These are phyloP conservation scores for Neurospora sp. DNA, from an alignment of 2,329 filamentous ascomycete genomes.

Conservation along the genomic window DNA sequence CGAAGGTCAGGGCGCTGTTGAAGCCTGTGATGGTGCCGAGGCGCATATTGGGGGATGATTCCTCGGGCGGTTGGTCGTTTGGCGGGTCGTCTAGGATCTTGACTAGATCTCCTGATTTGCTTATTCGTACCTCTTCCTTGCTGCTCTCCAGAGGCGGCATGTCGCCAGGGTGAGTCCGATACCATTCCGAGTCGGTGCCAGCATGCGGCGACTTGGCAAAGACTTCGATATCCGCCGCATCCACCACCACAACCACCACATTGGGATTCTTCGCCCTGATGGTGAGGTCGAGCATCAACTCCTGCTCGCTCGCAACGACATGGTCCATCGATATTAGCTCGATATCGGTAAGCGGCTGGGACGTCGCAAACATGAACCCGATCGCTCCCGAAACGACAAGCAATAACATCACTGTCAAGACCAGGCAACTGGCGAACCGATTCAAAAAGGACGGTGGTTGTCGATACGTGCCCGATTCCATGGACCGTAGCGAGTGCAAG, in stretches of 20 bases:
- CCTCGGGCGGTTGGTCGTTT: constrained; percentile 53
- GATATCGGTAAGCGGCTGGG: constrained; percentile 74
- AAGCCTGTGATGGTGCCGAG: constrained; percentile 83
- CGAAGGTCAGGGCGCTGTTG: constrained; percentile 80
- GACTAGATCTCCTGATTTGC: background rate
- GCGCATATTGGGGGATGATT: constrained; percentile 70
- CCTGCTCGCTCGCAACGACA: constrained; percentile 85
- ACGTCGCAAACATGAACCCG: constrained; percentile 83
- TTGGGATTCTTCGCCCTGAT: constrained; percentile 90
- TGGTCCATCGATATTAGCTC: constrained; percentile 74
- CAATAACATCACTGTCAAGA: constrained; percentile 72
- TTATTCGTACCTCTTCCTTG: background rate
- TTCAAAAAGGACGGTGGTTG: constrained; percentile 53
- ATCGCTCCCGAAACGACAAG: constrained; percentile 77
- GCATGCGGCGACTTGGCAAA: constrained; percentile 92
- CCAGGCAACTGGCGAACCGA: constrained; percentile 75
- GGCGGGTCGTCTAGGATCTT: constrained; percentile 24
- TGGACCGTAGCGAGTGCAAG: constrained; percentile 50
- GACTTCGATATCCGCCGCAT: constrained; percentile 79
- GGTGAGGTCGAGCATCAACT: constrained; percentile 86
- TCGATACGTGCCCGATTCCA: constrained; percentile 63
- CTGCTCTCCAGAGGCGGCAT: constrained; percentile 9
- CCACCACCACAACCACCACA: constrained; percentile 75
- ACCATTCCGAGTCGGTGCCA: constrained; percentile 56
- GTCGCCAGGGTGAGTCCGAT: constrained; percentile 31